Base-by-base conservation (phyloP, 352 stramenopile genomes). In the Globisporangium solare region DNA sequence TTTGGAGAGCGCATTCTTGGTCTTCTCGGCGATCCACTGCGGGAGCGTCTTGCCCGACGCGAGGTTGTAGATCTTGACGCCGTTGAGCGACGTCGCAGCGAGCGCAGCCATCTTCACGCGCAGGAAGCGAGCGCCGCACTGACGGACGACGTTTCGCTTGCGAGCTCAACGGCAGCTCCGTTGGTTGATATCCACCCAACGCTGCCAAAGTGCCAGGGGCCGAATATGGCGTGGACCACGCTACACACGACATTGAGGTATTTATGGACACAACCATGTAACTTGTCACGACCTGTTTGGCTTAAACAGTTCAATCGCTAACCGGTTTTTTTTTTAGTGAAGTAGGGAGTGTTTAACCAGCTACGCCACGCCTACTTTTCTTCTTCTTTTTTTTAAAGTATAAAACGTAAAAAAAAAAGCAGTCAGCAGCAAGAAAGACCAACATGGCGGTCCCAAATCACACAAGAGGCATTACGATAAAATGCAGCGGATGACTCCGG, bases 31-130 rank as follows among this genome's bases (percentile, higher is more conserved):
- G 37, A 98, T 67, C 93, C 93, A 99, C 79, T 98, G 89, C 20
- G 95, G 95, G 50, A 99, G 77, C 31, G 88, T 92, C 61, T 97
- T 96, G 48, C 93, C 91, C 13, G 93, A 96, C 51, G 92, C 93
- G 47, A 99, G 80, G 66, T 96, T 97, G 81, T 99, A 98, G 64
- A 98, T 97, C 71, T 97, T 96, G 56, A 97, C 87, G 61, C 92
- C 91, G 80, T 95, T 95, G 47, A 95, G 79, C 64, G 85, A 91
- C 54, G 84, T 88, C 51, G 85, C 83, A 31, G 85, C 79, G 47
- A 95, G 73, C 67, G 81, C 73, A 47, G 84, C 74, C 83, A 93
- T 93, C 10, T 22, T 79, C 21, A 21, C 35, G 13, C 24, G 18
- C 15, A 10, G 32, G 31, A 24, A 17, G 50, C 39, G 4, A 41